A percentile compares a stretch with the other conserved stretches of the same genome.
phyloP scores from a whole-genome alignment of 2,329 filamentous ascomycete species.

The Fusarium foetens region DNA sequence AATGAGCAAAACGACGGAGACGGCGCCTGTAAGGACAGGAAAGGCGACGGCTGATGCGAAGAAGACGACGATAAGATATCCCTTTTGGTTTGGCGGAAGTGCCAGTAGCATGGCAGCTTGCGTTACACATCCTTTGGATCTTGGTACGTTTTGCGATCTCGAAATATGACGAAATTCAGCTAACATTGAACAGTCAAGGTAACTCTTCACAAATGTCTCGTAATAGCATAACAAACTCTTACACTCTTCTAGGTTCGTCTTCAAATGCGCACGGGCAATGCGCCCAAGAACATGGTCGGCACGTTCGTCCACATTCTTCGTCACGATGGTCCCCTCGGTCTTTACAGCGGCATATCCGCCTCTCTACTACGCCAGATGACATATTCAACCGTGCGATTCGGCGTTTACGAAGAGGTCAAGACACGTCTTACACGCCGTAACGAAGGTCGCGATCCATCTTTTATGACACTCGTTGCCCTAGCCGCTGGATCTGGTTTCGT shows the following conservation, averaged over 20 bases:
- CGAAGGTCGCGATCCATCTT: slow-evolving; percentile 65
- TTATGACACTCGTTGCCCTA: slow-evolving; percentile 83
- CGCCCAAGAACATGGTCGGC: slow-evolving; percentile 82
- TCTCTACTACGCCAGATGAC: slow-evolving; percentile 93
- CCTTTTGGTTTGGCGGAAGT: slow-evolving; percentile 97
- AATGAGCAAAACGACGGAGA: slow-evolving; percentile 18
- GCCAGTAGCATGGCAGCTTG: slow-evolving; percentile 91
- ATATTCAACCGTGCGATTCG: slow-evolving; percentile 96
- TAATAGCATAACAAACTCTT: background rate
- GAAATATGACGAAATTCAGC: slow-evolving; percentile 24
- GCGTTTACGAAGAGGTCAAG: slow-evolving; percentile 95
- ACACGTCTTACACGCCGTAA: slow-evolving; percentile 63
- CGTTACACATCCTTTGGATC: slow-evolving; percentile 92
- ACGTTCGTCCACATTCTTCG: slow-evolving; percentile 86
- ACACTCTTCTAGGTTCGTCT: slow-evolving; percentile 74
- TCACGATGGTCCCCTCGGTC: slow-evolving; percentile 77
- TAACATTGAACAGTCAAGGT: slow-evolving; percentile 61
- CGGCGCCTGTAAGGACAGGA: slow-evolving; percentile 28
- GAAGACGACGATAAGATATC: slow-evolving; percentile 66
- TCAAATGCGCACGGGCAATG: slow-evolving; percentile 82
- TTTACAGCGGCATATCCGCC: slow-evolving; percentile 93
- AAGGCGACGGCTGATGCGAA: slow-evolving; percentile 51
- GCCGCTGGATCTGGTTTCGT: slow-evolving; percentile 86
- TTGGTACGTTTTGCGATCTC: slow-evolving; percentile 68
- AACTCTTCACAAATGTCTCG: background rate